A percentile compares a stretch with the other conserved stretches of the same genome.
Conservation (phyloP, 495 filamentous ascomycete genomes). For the Aspergillus sclerotiicarbonarius region DNA sequence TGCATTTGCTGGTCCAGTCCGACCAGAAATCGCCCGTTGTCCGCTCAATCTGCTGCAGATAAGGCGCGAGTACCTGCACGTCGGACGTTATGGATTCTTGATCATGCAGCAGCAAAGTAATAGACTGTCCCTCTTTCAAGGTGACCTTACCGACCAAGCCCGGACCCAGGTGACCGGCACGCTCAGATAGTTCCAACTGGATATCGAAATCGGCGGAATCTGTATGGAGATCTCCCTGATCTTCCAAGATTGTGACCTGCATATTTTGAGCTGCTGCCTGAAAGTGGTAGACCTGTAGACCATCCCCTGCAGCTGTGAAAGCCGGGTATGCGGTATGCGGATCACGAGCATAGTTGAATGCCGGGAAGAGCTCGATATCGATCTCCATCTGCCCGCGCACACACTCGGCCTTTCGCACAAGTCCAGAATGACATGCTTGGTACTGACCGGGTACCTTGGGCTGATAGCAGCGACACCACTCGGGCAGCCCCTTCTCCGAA, state of each 20-base stretch:
- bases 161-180: conserved; percentile 51
- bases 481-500: conserved; percentile 28
- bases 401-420: conserved; percentile 69
- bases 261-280: conserved; percentile 54
- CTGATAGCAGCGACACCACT: conserved; percentile 39
- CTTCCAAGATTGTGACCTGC: conserved; percentile 60
- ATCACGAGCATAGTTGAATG: conserved; percentile 65
- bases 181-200: conserved; percentile 50
- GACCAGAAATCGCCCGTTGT: conserved; percentile 67
- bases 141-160: conserved; percentile 58
- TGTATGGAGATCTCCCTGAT: not conserved
- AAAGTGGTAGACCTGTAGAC: conserved; percentile 62
- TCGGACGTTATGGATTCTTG: conserved; percentile 42
- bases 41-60: conserved; percentile 59
- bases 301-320: conserved; percentile 27
- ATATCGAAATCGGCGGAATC: conserved; percentile 56
- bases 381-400: conserved; percentile 60
- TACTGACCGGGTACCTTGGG: conserved; percentile 21
- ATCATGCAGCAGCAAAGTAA: conserved; percentile 63
- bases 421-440: conserved; percentile 42
- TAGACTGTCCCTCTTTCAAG: conserved; percentile 60
- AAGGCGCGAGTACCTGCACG: conserved; percentile 46
- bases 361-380: conserved; percentile 66
- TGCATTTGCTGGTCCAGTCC: conserved; percentile 66
- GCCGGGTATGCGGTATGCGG: conserved; percentile 44